Conservation (phyloP, 345 rosid species). For the Linum trigynum region DNA sequence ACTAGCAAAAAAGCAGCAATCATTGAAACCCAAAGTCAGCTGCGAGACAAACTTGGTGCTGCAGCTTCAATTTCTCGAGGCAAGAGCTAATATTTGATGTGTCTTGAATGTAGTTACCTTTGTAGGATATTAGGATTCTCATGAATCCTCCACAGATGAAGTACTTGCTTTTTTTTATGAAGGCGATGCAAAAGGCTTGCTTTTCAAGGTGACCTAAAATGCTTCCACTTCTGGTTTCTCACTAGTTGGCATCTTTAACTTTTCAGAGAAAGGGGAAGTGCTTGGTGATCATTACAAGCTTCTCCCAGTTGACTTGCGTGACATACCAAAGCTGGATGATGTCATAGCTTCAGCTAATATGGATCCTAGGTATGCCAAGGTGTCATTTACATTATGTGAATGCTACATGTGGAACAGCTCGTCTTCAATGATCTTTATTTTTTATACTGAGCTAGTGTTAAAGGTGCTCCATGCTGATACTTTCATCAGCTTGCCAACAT, state of each 20-base stretch:
- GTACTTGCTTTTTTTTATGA: too few relatives aligned
- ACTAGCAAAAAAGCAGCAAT: constrained; percentile 80
- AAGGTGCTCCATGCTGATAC: constrained; percentile 40
- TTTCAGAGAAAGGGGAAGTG: constrained; percentile 83
- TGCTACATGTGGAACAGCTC: background rate
- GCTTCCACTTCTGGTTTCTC: constrained; percentile 7
- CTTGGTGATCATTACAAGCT: constrained; percentile 81
- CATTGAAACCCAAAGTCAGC: constrained; percentile 47
- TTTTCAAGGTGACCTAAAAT: background rate
- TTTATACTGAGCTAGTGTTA: constrained; percentile 15
- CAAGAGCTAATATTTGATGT: constrained; percentile 16
- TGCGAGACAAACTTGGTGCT: constrained; percentile 64
- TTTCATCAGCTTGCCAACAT: constrained; percentile 90
- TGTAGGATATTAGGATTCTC: background rate
- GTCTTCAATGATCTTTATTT: background rate
- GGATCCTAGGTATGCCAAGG: constrained; percentile 63
- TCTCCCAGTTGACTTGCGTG: constrained; percentile 79
- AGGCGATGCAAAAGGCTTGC: background rate
- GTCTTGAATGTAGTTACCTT: background rate
- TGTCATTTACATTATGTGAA: background rate
- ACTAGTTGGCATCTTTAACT: constrained; percentile 4
- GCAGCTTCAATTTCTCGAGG: constrained; percentile 69
- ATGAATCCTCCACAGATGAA: too few relatives aligned
- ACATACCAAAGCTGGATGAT: constrained; percentile 58
- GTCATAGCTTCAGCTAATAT: constrained; percentile 59